Evolutionary conservation across 2,329 filamentous ascomycete genomes (phyloP).

Genomic region (Fusarium sororula): DNA sequence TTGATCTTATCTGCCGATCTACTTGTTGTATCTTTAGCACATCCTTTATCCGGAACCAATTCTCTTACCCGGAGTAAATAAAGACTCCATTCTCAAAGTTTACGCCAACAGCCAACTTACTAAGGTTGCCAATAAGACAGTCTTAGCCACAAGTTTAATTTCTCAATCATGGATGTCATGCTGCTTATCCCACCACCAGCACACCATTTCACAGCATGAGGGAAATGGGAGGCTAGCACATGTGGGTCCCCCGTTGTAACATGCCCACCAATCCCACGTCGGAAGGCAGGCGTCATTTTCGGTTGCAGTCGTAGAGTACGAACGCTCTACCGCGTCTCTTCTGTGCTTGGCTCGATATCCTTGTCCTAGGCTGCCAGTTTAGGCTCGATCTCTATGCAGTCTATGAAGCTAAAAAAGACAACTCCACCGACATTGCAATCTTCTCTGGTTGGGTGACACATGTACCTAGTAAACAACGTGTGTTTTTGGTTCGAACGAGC

Average conservation of each 20-base stretch:
- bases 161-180: constrained; percentile 22
- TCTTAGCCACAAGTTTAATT: constrained; percentile 30
- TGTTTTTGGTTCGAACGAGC: background rate
- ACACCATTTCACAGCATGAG: constrained; percentile 14
- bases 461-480: background rate
- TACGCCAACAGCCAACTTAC: background rate
- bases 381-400: constrained; percentile 1
- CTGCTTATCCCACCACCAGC: constrained; percentile 25
- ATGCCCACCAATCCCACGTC: constrained; percentile 34
- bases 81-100: constrained; percentile 1
- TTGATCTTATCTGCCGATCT: background rate
- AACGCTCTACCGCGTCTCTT: constrained; percentile 30
- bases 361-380: constrained; percentile 13
- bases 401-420: background rate
- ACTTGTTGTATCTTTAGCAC: background rate
- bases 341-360: constrained; percentile 22
- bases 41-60: background rate
- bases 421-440: background rate
- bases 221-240: constrained; percentile 23
- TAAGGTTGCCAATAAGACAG: constrained; percentile 17
- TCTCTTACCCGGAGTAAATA: background rate
- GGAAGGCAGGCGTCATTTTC: constrained; percentile 25
- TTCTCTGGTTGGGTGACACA: background rate
- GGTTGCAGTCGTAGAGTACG: constrained; percentile 23
- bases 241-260: constrained; percentile 24